Percentiles rank a stretch among this genome's conserved stretches.
Evolutionary conservation across 176 grass and related monocot genomes (phyloP).

Genomic region (Phragmites australis): DNA sequence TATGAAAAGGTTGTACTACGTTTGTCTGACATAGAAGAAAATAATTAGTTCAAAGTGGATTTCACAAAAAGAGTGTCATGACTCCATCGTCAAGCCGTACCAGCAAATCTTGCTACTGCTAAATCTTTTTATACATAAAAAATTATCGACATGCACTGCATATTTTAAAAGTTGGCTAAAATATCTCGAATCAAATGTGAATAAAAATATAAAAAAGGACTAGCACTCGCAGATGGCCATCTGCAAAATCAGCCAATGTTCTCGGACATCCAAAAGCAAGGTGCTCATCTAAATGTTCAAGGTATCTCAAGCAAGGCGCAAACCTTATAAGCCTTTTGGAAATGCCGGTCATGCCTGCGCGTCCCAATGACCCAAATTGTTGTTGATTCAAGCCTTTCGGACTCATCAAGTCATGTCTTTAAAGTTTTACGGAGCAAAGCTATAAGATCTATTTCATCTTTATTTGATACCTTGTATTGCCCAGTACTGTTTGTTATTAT

Average conservation of each 20-base stretch:
- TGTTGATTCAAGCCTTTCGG: constrained; percentile 12
- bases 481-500: too few relatives aligned
- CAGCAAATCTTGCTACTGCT: neutral
- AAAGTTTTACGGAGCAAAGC: too few relatives aligned
- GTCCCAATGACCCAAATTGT: neutral
- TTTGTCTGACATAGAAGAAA: constrained; percentile 13
- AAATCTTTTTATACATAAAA: neutral
- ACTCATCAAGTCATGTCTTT: too few relatives aligned
- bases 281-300: constrained; percentile 25
- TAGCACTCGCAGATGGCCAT: neutral
- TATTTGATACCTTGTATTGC: too few relatives aligned
- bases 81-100: neutral
- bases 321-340: constrained; percentile 17
- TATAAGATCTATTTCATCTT: too few relatives aligned
- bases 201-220: neutral
- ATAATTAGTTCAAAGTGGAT: constrained; percentile 26
- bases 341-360: neutral
- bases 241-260: neutral
- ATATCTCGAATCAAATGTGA: neutral
- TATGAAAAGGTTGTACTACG: neutral
- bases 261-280: neutral
- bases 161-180: neutral
- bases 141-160: too few relatives aligned
- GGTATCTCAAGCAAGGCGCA: constrained; percentile 22
- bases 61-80: neutral